phyloP scores from a whole-genome alignment of 352 stramenopile genomes.

The Phytophthora nicotianae region DNA sequence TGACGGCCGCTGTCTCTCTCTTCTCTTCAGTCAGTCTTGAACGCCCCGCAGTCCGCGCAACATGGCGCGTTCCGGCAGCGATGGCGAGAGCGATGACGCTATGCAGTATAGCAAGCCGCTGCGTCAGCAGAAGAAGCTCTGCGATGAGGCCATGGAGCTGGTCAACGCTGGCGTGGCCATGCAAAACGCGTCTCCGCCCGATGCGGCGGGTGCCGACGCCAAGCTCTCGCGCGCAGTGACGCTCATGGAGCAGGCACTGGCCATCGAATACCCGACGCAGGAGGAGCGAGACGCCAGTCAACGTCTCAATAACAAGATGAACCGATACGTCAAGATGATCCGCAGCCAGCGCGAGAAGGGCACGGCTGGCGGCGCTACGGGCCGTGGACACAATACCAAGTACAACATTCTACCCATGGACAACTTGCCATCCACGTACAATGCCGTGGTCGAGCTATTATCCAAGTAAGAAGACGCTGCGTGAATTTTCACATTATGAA shows the following conservation, averaged over 20 bases:
- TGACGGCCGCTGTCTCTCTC: conserved; percentile 23
- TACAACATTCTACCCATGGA: conserved; percentile 81
- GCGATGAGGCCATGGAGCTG: conserved; percentile 81
- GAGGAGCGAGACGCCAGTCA: conserved; percentile 77
- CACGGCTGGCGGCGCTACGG: conserved; percentile 29
- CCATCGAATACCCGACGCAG: conserved; percentile 72
- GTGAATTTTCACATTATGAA: neutral
- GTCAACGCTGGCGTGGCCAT: conserved; percentile 82
- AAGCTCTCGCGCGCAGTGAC: conserved; percentile 74
- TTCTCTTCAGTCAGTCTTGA: conserved; percentile 33
- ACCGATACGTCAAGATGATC: conserved; percentile 89
- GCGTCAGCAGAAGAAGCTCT: conserved; percentile 76
- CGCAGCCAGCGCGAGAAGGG: conserved; percentile 75
- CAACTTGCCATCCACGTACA: conserved; percentile 69
- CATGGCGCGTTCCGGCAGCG: conserved; percentile 57
- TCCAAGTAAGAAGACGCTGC: conserved; percentile 40
- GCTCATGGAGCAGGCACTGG: conserved; percentile 80
- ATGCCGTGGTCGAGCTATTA: conserved; percentile 58
- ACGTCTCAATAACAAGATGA: conserved; percentile 86
- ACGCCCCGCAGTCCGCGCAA: conserved; percentile 34
- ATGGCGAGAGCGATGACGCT: conserved; percentile 65
- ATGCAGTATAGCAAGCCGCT: conserved; percentile 65
- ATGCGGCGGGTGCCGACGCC: conserved; percentile 54
- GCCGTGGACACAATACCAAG: conserved; percentile 48
- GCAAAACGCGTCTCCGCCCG: conserved; percentile 69